Conservation (phyloP, 805 yeast genomes). For the Candida schatavii region DNA sequence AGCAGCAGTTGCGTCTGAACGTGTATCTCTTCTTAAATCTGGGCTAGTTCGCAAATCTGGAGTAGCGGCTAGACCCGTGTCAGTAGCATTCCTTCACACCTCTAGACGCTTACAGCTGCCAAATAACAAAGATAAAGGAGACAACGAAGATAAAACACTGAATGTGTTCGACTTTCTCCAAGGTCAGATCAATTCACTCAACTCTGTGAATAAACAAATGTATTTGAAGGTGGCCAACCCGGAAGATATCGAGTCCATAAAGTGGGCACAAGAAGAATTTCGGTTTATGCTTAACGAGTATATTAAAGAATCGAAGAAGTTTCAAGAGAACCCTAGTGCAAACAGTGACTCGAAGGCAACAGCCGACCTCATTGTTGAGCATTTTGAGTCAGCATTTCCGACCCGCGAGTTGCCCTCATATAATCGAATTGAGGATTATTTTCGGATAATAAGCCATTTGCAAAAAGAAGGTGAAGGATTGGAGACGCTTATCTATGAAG, state of each 20-base stretch:
- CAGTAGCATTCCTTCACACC: constrained; percentile 2
- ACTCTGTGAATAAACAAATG: neutral
- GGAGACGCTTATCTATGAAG: neutral
- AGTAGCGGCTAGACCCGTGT: neutral
- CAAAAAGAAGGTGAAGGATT: neutral
- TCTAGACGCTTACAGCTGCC: neutral
- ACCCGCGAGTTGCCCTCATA: neutral
- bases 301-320: neutral
- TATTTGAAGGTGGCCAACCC: neutral
- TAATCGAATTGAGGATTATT: neutral
- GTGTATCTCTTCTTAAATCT: no score
- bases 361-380: neutral
- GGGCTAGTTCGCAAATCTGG: no score
- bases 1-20: neutral
- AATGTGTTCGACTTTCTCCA: neutral
- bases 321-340: neutral
- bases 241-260: neutral
- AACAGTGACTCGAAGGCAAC: constrained; percentile 7
- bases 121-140: neutral
- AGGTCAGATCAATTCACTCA: neutral
- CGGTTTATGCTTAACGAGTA: neutral
- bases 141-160: neutral
- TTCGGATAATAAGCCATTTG: neutral
- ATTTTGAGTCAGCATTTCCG: neutral
- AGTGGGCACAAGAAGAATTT: neutral